A percentile compares a stretch with the other conserved stretches of the same genome.
phyloP scores from a whole-genome alignment of 1,284 basidiomycete genomes.

The Puccinia coronata region DNA sequence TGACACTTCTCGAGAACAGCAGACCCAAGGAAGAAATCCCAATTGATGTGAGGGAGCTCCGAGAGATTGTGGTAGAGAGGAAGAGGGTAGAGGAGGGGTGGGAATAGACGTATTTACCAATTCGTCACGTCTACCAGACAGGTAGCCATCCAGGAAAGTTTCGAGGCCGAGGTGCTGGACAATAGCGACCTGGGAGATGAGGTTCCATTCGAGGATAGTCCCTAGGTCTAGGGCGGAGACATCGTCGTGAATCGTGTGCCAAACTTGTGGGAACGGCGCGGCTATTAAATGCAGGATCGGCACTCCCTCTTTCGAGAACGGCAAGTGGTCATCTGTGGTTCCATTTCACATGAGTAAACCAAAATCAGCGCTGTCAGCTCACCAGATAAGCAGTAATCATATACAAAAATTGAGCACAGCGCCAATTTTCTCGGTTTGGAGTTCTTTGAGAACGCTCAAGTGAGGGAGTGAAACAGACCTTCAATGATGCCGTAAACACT shows the following conservation, averaged over 20 bases:
- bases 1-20: no score
- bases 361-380: no score
- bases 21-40: no score
- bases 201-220: conserved; percentile 84
- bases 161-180: conserved; percentile 81
- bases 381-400: no score
- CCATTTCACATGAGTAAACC: no score
- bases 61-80: background rate
- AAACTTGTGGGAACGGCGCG: conserved; percentile 83
- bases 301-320: conserved; percentile 81
- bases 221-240: conserved; percentile 78
- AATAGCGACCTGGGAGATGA: conserved; percentile 82
- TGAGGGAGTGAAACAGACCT: conserved; percentile 1
- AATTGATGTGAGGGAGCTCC: background rate
- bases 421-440: no score
- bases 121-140: conserved; percentile 19
- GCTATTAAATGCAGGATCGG: conserved; percentile 87
- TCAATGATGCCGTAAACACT: background rate
- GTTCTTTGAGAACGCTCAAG: no score
- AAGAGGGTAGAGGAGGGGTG: no score
- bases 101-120: conserved; percentile 6
- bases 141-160: conserved; percentile 12
- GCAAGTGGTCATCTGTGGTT: conserved; percentile 76
- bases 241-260: conserved; percentile 86
- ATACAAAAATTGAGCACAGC: no score